phyloP scores from a whole-genome alignment of 768 basidiomycete genomes.

The Lactifluus piperatus region DNA sequence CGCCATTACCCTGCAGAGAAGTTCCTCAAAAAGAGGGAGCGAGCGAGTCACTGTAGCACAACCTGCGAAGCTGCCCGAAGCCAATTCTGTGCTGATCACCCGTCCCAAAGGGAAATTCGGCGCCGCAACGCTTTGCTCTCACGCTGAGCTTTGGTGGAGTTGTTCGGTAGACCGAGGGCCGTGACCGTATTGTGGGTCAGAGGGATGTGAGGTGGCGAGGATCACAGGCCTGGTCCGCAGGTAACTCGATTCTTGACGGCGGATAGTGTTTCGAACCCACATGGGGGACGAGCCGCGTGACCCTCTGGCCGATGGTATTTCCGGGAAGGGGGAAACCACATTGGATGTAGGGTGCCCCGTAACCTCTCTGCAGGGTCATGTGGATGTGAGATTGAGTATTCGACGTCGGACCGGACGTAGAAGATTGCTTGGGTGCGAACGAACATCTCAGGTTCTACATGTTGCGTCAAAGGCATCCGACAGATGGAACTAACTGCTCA shows the following conservation, averaged over 20 bases:
- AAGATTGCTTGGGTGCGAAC: slow-evolving; percentile 21
- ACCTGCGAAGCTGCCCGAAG: slow-evolving; percentile 6
- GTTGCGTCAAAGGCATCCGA: slow-evolving; percentile 42
- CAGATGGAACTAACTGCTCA: slow-evolving; percentile 37
- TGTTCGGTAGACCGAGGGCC: slow-evolving; percentile 19
- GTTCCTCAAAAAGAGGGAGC: background rate
- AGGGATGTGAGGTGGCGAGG: slow-evolving; percentile 46
- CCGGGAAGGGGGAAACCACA: slow-evolving; percentile 52
- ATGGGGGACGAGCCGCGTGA: slow-evolving; percentile 28
- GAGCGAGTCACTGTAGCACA: slow-evolving; percentile 5
- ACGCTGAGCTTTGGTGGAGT: slow-evolving; percentile 11
- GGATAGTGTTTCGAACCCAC: slow-evolving; percentile 19
- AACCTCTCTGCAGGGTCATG: slow-evolving; percentile 31
- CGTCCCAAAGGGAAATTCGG: background rate
- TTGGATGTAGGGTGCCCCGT: slow-evolving; percentile 43
- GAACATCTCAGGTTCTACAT: slow-evolving; percentile 40
- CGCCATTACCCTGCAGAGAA: background rate
- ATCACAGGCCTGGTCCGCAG: slow-evolving; percentile 30
- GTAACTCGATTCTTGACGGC: slow-evolving; percentile 25
- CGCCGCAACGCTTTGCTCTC: slow-evolving; percentile 9
- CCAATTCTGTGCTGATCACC: background rate
- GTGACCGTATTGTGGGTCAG: slow-evolving; percentile 43
- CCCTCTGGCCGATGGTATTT: slow-evolving; percentile 35
- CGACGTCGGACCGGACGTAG: background rate
- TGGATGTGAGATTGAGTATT: background rate